Evolutionary conservation across 495 filamentous ascomycete species (phyloP).

Genomic region (Penicillium cosmopolitanum): DNA sequence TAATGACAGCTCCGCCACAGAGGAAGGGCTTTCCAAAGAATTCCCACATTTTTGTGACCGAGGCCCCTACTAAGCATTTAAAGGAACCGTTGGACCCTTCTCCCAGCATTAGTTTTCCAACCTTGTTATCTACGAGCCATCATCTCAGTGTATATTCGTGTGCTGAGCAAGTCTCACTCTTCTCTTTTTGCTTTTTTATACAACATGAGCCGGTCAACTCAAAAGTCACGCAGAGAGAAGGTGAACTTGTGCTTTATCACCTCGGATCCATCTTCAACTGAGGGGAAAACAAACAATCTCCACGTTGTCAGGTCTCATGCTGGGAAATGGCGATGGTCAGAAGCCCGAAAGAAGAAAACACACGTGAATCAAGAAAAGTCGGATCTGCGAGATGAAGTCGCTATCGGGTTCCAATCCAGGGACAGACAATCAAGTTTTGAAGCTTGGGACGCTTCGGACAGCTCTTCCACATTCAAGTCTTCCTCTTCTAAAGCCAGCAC

Average conservation of each 20-base stretch:
- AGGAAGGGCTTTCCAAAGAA: not conserved
- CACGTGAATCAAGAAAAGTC: not conserved
- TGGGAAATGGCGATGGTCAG: conserved; percentile 10
- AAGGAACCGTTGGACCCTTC: not conserved
- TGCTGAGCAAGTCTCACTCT: not conserved
- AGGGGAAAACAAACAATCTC: conserved; percentile 7
- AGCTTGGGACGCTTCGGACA: not conserved
- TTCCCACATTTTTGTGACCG: not conserved
- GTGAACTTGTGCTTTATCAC: conserved; percentile 9
- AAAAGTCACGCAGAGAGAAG: not conserved
- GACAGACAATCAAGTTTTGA: not conserved
- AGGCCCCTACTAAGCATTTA: not conserved
- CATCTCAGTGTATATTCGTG: not conserved
- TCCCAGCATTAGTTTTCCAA: not conserved
- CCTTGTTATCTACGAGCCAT: not conserved
- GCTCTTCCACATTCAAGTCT: not conserved
- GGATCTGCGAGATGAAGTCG: not conserved
- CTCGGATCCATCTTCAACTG: conserved; percentile 9
- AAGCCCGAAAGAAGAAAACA: not conserved
- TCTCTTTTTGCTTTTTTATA: not conserved
- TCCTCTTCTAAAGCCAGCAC: not conserved
- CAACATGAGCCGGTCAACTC: not conserved
- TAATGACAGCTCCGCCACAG: not conserved
- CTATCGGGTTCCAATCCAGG: not conserved
- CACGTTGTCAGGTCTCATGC: conserved; percentile 13